A percentile compares a stretch with the other conserved stretches of the same genome.
These are phyloP conservation scores for Sugiyamaella grinbergsii DNA, from an alignment of 1,139 yeast genomes.

Conservation along the genomic window DNA sequence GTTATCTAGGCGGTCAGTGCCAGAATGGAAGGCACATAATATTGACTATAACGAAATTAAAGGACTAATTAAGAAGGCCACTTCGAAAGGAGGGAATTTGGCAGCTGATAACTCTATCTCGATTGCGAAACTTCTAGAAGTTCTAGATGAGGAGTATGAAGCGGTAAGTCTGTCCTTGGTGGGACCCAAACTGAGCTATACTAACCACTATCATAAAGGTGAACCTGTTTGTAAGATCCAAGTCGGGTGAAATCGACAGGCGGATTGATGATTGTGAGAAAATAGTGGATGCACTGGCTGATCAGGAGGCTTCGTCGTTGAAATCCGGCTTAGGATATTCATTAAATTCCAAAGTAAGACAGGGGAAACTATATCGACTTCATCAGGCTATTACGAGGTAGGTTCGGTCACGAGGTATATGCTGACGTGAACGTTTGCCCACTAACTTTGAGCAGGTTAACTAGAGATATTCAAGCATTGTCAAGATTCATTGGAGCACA, in stretches of 20 bases:
- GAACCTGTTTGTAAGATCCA: constrained; percentile 61
- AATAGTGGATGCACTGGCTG: constrained; percentile 42
- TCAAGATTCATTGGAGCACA: constrained; percentile 78
- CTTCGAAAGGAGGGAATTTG: constrained; percentile 37
- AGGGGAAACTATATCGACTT: constrained; percentile 36
- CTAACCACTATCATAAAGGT: background rate
- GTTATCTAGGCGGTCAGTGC: constrained; percentile 71
- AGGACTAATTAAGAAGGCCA: constrained; percentile 55
- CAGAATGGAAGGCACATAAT: constrained; percentile 85
- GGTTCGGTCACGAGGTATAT: background rate
- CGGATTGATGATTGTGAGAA: constrained; percentile 47
- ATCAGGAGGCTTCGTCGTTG: constrained; percentile 26
- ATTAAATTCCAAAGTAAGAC: constrained; percentile 34
- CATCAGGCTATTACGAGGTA: constrained; percentile 40
- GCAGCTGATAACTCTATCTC: constrained; percentile 41
- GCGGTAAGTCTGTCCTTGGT: constrained; percentile 47
- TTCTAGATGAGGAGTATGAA: constrained; percentile 59
- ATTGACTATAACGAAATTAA: constrained; percentile 81
- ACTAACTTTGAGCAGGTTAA: constrained; percentile 43
- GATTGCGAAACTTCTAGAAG: constrained; percentile 67
- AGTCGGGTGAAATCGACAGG: constrained; percentile 60
- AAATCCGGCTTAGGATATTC: constrained; percentile 20
- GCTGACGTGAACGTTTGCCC: background rate
- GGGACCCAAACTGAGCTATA: background rate
- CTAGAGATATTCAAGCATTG: constrained; percentile 65